Evolutionary conservation across 169 alveolate species (phyloP), one percentile per base, ranked within the genome.

Genomic region (Plasmodium chabaudi): DNA sequence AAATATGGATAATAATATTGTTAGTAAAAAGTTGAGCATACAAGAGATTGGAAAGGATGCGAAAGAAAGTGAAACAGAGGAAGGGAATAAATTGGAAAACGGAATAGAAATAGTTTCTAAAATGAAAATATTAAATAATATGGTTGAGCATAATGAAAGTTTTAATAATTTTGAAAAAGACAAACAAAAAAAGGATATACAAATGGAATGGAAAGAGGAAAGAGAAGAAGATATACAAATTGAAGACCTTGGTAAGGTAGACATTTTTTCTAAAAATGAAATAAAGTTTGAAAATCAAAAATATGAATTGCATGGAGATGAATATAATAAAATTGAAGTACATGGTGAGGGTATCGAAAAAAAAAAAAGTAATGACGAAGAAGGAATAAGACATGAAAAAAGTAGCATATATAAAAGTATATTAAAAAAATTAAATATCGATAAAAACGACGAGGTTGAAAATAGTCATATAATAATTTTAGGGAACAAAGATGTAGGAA

Each of bases 401-500:
- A 25, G 67, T 64, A 51, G 60, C 25, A 51, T 77, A 49, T 77
- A 77, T 68, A 19, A 77, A 21, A 63, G 27, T n/a, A 77, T 77
- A 53, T 57, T 77, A 77, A 77, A 77, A 77, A 63, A 63, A 77
- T 77, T 77, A 51, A 77, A 63, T 44, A 47, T 77, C 21, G 70
- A 57, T 21, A 25, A 77, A 64, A 47, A 64, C 19, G 88, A 77
- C 27, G 69, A 77, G 21, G 19, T 77, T n/a, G 88, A 77, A 68
- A 77, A 23, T 51, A 77, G 88, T 44, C 88, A 77, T 23, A 64
- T 77, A 17, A 77, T 77, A 63, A 64, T 77, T 15, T 46, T 77
- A n/a, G 88, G 88, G 12, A 77, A 77, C 64, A 77, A 77, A 47
- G 77, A 77, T 68, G 88, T 77, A 7, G 88, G 88, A 23, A 77